These are phyloP conservation scores for Stagonosporopsis cucurbitacearum DNA, from an alignment of 2,329 filamentous ascomycete species.

Conservation along the genomic window DNA sequence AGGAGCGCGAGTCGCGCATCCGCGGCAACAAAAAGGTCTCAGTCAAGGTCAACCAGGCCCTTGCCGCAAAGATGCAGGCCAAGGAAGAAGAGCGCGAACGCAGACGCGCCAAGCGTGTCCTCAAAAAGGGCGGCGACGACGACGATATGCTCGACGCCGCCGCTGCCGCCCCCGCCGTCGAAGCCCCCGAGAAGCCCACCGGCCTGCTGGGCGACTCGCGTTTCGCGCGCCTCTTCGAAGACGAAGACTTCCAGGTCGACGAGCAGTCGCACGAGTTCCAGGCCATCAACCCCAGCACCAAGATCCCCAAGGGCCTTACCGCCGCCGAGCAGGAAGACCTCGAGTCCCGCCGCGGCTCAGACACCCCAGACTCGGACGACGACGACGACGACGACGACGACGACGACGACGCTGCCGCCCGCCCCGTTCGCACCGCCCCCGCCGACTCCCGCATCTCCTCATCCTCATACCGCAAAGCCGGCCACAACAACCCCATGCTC, in stretches of 20 bases:
- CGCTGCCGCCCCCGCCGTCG: constrained; percentile 27
- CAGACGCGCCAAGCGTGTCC: constrained; percentile 53
- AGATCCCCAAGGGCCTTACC: constrained; percentile 59
- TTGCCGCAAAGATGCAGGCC: constrained; percentile 69
- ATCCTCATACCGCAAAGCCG: constrained; percentile 66
- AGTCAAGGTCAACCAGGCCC: constrained; percentile 85
- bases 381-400: no score
- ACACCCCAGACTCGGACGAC: constrained; percentile 11
- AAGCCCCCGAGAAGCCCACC: constrained; percentile 50
- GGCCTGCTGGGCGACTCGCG: constrained; percentile 78
- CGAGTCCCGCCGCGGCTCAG: constrained; percentile 49
- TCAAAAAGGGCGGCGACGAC: constrained; percentile 67
- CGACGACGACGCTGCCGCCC: constrained; percentile 18
- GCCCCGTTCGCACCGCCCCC: constrained; percentile 36
- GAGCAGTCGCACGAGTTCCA: constrained; percentile 88
- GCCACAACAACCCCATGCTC: constrained; percentile 52
- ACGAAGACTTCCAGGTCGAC: constrained; percentile 91
- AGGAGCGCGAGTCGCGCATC: constrained; percentile 94
- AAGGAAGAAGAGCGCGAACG: constrained; percentile 71
- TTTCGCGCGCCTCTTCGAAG: constrained; percentile 88
- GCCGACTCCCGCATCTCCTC: constrained; percentile 63
- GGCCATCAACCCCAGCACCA: constrained; percentile 86
- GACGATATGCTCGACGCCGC: constrained; percentile 46
- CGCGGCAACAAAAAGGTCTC: constrained; percentile 89
- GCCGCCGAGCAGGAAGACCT: constrained; percentile 67